phyloP scores from a whole-genome alignment of 768 basidiomycete genomes.

The Pluteus cervinus region DNA sequence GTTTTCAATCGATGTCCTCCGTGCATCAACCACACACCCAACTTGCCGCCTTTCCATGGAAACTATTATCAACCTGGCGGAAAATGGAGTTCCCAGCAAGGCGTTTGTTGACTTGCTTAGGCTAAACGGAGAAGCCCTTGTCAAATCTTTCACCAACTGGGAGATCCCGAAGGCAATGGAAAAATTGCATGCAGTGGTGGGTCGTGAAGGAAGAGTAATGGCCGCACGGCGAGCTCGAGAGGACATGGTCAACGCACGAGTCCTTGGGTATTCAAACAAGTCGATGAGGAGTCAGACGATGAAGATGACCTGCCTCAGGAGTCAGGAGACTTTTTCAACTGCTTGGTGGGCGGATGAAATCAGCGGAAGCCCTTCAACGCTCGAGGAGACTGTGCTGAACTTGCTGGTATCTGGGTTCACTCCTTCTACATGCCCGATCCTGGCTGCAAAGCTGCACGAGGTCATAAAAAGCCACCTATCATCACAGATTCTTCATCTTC shows the following conservation, averaged over 20 bases:
- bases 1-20: constrained; percentile 49
- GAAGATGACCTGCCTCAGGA: constrained; percentile 29
- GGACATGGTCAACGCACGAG: no score
- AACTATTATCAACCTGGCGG: constrained; percentile 56
- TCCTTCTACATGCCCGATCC: constrained; percentile 40
- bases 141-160: constrained; percentile 39
- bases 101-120: no score
- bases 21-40: constrained; percentile 39
- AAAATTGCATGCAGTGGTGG: constrained; percentile 35
- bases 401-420: constrained; percentile 56
- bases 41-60: constrained; percentile 47
- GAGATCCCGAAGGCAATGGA: constrained; percentile 34
- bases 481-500: constrained; percentile 33
- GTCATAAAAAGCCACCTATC: constrained; percentile 40
- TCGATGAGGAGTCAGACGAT: constrained; percentile 31
- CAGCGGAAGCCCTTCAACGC: constrained; percentile 53
- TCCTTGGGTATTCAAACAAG: constrained; percentile 35
- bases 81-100: constrained; percentile 71
- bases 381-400: constrained; percentile 58
- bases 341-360: constrained; percentile 69
- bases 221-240: constrained; percentile 30
- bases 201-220: constrained; percentile 29
- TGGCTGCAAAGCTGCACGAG: constrained; percentile 47
- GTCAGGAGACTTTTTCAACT: constrained; percentile 32
- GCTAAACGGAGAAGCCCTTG: constrained; percentile 29